phyloP scores from a whole-genome alignment of 108 stramenopile species.

The Ochromonas danica region DNA sequence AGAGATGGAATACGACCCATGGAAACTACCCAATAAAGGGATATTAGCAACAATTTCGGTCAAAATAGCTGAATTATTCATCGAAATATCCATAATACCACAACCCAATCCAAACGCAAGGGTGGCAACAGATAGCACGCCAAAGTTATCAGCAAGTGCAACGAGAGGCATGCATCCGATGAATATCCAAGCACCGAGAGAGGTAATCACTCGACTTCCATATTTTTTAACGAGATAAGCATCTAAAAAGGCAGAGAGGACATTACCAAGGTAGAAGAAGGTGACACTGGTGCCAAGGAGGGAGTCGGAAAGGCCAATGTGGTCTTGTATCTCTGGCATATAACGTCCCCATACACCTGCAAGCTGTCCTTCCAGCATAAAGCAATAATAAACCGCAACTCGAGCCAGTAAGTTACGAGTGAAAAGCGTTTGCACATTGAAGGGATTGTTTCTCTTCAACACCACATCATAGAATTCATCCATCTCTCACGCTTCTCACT shows the following conservation, averaged over 20 bases:
- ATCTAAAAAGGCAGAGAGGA: background rate
- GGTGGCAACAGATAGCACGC: background rate
- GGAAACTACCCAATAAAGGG: constrained; percentile 26
- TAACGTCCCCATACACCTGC: constrained; percentile 19
- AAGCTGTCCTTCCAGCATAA: background rate
- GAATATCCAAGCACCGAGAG: background rate
- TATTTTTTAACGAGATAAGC: background rate
- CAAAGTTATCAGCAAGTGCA: background rate
- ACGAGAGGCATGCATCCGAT: constrained; percentile 3
- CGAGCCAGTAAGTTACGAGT: background rate
- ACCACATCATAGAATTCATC: background rate
- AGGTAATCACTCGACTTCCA: background rate
- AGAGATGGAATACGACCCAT: constrained; percentile 11
- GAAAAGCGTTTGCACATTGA: background rate
- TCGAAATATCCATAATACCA: constrained; percentile 26
- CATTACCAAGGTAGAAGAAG: constrained; percentile 12
- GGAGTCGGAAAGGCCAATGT: background rate
- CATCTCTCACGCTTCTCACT: too few species aligned
- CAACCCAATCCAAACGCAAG: constrained; percentile 6
- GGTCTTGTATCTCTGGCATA: constrained; percentile 9
- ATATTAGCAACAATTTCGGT: constrained; percentile 22
- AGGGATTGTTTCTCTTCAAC: background rate
- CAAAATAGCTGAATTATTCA: constrained; percentile 19
- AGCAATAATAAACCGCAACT: constrained; percentile 2
- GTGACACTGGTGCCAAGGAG: background rate